These are phyloP conservation scores for Dactylellina sp. DNA, from an alignment of 2,329 filamentous ascomycete genomes.

Conservation along the genomic window DNA sequence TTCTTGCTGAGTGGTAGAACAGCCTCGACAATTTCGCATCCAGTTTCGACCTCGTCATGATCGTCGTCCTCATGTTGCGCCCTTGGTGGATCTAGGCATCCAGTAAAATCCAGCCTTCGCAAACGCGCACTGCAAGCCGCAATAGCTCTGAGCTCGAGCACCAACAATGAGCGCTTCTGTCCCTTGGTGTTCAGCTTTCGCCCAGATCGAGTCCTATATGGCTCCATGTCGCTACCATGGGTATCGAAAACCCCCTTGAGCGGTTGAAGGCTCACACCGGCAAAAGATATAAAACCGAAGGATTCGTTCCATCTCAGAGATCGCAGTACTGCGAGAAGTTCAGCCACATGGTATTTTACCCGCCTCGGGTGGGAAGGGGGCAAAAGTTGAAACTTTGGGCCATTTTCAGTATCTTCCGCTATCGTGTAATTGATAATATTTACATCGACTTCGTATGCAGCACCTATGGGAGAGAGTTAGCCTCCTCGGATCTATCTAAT, in stretches of 20 bases:
- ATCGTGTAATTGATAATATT: constrained; percentile 75
- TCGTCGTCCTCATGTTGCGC: constrained; percentile 66
- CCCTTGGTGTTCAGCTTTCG: constrained; percentile 66
- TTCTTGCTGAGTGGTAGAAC: constrained; percentile 76
- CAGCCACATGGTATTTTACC: constrained; percentile 71
- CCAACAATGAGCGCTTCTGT: constrained; percentile 68
- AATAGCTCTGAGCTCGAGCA: constrained; percentile 76
- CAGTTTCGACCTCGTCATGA: constrained; percentile 68
- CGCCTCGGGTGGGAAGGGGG: constrained; percentile 68
- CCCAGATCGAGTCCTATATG: constrained; percentile 72
- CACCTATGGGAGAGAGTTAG: constrained; percentile 59
- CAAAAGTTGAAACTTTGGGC: constrained; percentile 74
- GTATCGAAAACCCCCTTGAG: constrained; percentile 73
- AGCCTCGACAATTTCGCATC: constrained; percentile 77
- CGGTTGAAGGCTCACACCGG: constrained; percentile 72
- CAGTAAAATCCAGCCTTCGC: constrained; percentile 74
- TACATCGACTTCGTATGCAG: constrained; percentile 76
- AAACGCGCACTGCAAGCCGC: constrained; percentile 75
- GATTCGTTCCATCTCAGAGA: constrained; percentile 77
- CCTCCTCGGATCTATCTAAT: neutral
- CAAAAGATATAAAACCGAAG: constrained; percentile 76
- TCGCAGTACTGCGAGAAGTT: constrained; percentile 77
- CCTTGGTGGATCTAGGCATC: constrained; percentile 69
- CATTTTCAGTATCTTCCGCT: constrained; percentile 73
- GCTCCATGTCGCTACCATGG: constrained; percentile 73